Evolutionary conservation across 164 flowering plant genomes (phyloP), one percentile per base, ranked within the genome.

Genomic region (Umbilicus rupestris): DNA sequence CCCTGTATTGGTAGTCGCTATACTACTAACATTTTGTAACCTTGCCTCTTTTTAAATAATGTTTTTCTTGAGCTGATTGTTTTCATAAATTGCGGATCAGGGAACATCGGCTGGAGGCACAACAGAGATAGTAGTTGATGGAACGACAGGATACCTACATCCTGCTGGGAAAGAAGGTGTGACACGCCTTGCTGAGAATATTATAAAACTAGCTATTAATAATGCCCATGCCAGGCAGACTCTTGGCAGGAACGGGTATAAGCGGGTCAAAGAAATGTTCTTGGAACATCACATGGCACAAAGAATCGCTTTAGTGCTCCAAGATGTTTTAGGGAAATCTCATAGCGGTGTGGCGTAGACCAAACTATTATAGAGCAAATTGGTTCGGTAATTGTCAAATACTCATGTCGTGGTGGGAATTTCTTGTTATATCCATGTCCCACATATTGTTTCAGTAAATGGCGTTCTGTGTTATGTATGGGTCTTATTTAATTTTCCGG

Each of bases 81-180:
- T 55, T 24, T 55, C 19, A 7, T 20, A 4, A 45, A 20, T 14
- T 31, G 11, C 31, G 33, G 42, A 44, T 58, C 83, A 94, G 99
- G 99, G 97, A 22, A 92, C 99, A 20, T 87, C 97, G 66, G 97
- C 97, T 52, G 99, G 99, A 69, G 99, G 99, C 45, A 95, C 99
- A 16, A 85, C 71, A 28, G 99, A 95, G 79, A 95, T 95, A 49
- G 91, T 95, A 19, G 86, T 90, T 35, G 82, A 92, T 59, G 88
- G 90, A 58, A 81, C 89, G 1, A 95, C 97, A 1, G 99, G 99
- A 5, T 74, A 83, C 70, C 65, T 92, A 72, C 99, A 95, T 80
- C 83, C 88, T 58, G 87, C 68, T 5, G 97, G 97, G 20, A 95
- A 95, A 80, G 99, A 83, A 71, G 99, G 96, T 29, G 79, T 89